Conservation (phyloP, 192 early-diverging fungal genomes). For the Gigaspora rosea region DNA sequence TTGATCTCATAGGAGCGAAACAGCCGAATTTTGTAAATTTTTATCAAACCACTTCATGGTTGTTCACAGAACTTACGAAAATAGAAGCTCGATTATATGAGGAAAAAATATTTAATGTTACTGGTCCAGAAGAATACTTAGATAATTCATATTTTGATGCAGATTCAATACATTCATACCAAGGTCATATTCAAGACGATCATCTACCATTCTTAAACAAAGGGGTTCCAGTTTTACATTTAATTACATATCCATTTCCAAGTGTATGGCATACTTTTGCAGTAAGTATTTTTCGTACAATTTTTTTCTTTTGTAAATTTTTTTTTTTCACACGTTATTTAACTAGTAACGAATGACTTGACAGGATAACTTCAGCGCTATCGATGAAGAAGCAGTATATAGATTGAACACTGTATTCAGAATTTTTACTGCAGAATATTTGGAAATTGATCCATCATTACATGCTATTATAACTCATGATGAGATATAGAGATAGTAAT, state of each 20-base stretch:
- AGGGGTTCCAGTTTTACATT: constrained; percentile 83
- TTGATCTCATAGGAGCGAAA: constrained; percentile 82
- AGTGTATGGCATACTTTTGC: constrained; percentile 77
- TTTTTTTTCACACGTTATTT: constrained; percentile 21
- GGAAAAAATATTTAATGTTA: not conserved
- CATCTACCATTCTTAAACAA: constrained; percentile 82
- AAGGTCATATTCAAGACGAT: constrained; percentile 74
- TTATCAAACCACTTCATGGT: constrained; percentile 64
- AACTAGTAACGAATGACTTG: not conserved
- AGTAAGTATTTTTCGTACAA: constrained; percentile 37
- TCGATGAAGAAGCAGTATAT: constrained; percentile 63
- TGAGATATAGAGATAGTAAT: not conserved
- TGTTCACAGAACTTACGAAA: constrained; percentile 66
- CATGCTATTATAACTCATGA: not conserved
- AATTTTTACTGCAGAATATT: constrained; percentile 72
- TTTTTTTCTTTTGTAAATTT: not conserved
- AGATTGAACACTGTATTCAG: constrained; percentile 80
- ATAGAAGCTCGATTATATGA: constrained; percentile 70
- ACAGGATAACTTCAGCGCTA: constrained; percentile 71
- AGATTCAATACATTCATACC: constrained; percentile 28
- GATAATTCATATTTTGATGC: constrained; percentile 37
- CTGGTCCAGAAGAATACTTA: constrained; percentile 24
- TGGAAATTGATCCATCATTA: constrained; percentile 34
- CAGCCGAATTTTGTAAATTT: constrained; percentile 57
- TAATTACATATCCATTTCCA: constrained; percentile 88